Evolutionary conservation across 225 moss, liverwort and hornwort species (phyloP), one percentile per base, ranked within the genome.

Genomic region (Pleurozium schreberi): DNA sequence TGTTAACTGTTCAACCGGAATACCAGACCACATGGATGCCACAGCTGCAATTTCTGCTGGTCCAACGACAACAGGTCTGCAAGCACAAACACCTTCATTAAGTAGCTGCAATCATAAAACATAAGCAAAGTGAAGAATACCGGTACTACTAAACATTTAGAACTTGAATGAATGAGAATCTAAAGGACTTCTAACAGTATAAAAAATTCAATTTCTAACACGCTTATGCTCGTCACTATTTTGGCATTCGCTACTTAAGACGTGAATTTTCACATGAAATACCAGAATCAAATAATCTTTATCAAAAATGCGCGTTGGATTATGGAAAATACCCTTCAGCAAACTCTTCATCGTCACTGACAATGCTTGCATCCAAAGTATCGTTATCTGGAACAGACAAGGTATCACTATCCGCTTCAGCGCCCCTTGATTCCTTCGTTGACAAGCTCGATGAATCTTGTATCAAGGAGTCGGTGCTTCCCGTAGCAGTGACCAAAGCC

Each of bases 1-100:
- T 65, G 98, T 98, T 75, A 98, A 76, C 85, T 98, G 98, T 60
- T 98, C 96, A 26, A 98, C 92, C 18, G 98, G 98, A 89, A 98
- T 94, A 81, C 98, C 98, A 87, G 98, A 98, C 98, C 98, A 98
- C 97, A 97, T 94, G 52, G 98, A 93, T 76, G 98, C 96, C 62
- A 98, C 95, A 43, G 97, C 94, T 64, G 98, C 98, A 81, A 98
- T 98, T 88, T 98, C 98, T 80, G 96, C 96, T 55, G 98, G 97
- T 93, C 98, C 98, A 25, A 98, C 98, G 81, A 98, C 97, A 74
- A 98, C 96, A 82, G 97, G 98, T 86, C 98, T 98, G 95, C 85
- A 86, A 92, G 63, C 64, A 91, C 76, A 69, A 84, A 59, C 47
- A 88, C 45, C 64, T 88, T 70, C 75, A 53, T 91, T 15, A 92